Percentiles rank a stretch among this genome's conserved stretches.
Conservation (phyloP, 2,329 filamentous ascomycete species). For the Beauveria sp. region DNA sequence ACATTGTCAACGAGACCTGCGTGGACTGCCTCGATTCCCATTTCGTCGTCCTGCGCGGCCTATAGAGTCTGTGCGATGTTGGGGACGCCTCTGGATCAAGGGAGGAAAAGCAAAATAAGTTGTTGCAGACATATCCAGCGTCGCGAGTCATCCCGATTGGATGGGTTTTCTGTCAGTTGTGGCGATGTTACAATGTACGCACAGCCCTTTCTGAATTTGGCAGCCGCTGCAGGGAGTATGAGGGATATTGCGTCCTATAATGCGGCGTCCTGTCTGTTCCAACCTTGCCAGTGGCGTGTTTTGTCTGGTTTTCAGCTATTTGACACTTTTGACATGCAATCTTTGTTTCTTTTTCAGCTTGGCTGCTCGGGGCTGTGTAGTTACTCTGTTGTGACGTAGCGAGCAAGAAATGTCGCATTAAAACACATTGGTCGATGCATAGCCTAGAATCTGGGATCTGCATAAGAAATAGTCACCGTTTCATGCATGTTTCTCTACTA, state of each 20-base stretch:
- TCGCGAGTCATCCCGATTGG: no score
- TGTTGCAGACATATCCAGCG: no score
- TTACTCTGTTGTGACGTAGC: background rate
- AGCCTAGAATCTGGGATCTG: background rate
- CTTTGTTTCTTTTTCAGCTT: background rate
- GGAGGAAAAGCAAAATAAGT: background rate
- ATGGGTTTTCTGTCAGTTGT: background rate
- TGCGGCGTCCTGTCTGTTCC: background rate
- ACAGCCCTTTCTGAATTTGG: background rate
- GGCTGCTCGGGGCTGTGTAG: background rate
- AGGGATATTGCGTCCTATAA: background rate
- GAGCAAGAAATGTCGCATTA: background rate
- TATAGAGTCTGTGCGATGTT: background rate
- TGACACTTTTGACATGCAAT: background rate
- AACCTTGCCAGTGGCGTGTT: background rate
- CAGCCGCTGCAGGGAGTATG: background rate
- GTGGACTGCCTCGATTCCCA: background rate
- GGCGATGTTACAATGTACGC: constrained; percentile 1
- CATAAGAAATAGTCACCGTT: background rate
- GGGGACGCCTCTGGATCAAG: no score
- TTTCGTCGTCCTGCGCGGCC: background rate
- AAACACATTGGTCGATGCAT: background rate
- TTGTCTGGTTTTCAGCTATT: background rate
- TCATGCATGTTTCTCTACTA: background rate
- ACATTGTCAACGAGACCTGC: background rate